A percentile compares a stretch with the other conserved stretches of the same genome.
These are phyloP conservation scores for Fusarium nematophilum DNA, from an alignment of 2,329 filamentous ascomycete genomes.

Conservation along the genomic window DNA sequence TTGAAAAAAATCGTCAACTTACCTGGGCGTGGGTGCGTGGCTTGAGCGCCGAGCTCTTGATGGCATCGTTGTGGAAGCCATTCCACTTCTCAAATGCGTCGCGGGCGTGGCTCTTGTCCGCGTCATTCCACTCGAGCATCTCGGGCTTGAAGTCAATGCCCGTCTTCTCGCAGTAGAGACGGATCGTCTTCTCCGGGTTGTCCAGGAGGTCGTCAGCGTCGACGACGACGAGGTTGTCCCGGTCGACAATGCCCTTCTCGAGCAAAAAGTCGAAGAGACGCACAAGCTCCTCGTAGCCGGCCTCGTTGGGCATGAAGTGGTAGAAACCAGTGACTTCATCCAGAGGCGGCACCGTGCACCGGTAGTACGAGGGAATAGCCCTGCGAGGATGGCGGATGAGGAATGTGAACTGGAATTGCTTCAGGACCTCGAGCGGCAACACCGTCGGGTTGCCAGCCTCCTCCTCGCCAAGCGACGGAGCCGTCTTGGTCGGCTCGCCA, in stretches of 20 bases:
- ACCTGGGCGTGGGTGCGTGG: slow-evolving; percentile 73
- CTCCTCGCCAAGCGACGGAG: slow-evolving; percentile 77
- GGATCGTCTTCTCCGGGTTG: slow-evolving; percentile 79
- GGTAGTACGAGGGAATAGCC: slow-evolving; percentile 92
- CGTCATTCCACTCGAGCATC: slow-evolving; percentile 88
- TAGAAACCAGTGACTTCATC: slow-evolving; percentile 85
- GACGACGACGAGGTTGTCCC: slow-evolving; percentile 81
- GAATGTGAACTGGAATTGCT: slow-evolving; percentile 93
- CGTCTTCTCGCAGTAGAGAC: slow-evolving; percentile 83
- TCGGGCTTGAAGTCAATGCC: slow-evolving; percentile 78
- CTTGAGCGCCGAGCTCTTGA: slow-evolving; percentile 81
- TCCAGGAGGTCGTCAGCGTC: slow-evolving; percentile 96
- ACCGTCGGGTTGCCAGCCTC: slow-evolving; percentile 87
- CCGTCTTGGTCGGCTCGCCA: slow-evolving; percentile 74
- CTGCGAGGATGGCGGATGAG: slow-evolving; percentile 95
- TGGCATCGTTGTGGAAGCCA: slow-evolving; percentile 95
- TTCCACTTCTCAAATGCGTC: slow-evolving; percentile 95
- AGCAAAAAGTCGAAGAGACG: slow-evolving; percentile 88
- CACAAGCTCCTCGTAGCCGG: slow-evolving; percentile 90
- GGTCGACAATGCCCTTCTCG: slow-evolving; percentile 75
- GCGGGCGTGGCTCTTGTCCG: slow-evolving; percentile 77
- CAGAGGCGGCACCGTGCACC: slow-evolving; percentile 91
- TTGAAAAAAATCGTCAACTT: slow-evolving; percentile 48
- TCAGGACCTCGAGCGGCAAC: slow-evolving; percentile 78
- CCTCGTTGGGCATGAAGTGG: slow-evolving; percentile 87